phyloP scores from a whole-genome alignment of 208 protist genomes.

The Acanthamoeba divionensis region DNA sequence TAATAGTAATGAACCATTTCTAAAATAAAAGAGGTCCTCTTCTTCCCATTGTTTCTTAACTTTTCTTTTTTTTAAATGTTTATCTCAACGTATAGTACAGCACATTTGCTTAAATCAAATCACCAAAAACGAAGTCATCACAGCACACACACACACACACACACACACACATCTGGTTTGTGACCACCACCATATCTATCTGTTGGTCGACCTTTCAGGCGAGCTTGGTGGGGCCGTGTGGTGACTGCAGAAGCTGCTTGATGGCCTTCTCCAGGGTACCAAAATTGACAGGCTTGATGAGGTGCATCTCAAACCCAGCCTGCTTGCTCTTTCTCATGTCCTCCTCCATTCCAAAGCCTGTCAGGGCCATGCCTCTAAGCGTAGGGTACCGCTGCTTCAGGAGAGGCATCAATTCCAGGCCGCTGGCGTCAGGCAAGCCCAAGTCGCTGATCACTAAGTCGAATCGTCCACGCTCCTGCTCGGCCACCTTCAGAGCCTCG shows the following conservation, averaged over 20 bases:
- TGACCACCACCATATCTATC: too few relatives aligned
- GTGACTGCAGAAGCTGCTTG: not conserved
- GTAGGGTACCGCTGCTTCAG: not conserved
- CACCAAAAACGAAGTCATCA: too few relatives aligned
- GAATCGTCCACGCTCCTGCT: not conserved
- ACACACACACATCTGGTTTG: too few relatives aligned
- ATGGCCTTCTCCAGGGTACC: not conserved
- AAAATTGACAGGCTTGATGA: conserved; percentile 54
- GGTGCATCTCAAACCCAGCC: conserved; percentile 15
- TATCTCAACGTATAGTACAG: too few relatives aligned
- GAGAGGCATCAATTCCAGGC: not conserved
- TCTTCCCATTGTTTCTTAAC: too few relatives aligned
- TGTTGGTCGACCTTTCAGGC: too few relatives aligned
- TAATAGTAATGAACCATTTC: too few relatives aligned
- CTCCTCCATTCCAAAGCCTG: conserved; percentile 53
- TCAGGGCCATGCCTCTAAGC: conserved; percentile 25
- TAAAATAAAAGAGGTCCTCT: too few relatives aligned
- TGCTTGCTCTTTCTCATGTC: not conserved
- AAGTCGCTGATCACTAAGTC: conserved; percentile 54
- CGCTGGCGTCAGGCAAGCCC: conserved; percentile 33
- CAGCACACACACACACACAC: too few relatives aligned
- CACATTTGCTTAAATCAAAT: too few relatives aligned
- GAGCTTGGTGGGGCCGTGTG: too few relatives aligned
- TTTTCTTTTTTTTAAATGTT: too few relatives aligned
- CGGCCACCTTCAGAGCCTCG: conserved; percentile 6